These are phyloP conservation scores for Ammopiptanthus mongolicus DNA, from an alignment of 306 rosid genomes.

Conservation along the genomic window DNA sequence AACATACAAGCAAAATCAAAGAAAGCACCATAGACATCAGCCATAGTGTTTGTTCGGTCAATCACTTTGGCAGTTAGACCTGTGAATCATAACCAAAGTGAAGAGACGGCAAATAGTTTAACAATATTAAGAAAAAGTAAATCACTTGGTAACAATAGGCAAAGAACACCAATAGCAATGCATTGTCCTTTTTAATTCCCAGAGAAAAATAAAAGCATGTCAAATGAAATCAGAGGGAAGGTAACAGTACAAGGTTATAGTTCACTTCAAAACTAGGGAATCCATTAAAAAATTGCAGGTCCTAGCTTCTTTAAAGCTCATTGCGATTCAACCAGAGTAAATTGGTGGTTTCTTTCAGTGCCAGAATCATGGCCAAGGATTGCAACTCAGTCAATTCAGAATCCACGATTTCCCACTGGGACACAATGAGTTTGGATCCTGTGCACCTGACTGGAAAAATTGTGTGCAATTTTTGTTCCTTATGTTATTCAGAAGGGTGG, in stretches of 20 bases:
- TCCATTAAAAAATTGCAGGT: neutral
- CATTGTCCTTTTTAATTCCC: neutral
- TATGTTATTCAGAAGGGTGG: neutral
- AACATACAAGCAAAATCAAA: constrained; percentile 74
- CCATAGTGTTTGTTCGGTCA: constrained; percentile 73
- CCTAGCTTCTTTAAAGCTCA: neutral
- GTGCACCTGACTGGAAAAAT: neutral
- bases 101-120: constrained; percentile 6
- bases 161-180: neutral
- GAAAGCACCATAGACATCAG: constrained; percentile 92
- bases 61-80: constrained; percentile 96
- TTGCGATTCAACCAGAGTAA: neutral
- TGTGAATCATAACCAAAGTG: constrained; percentile 31
- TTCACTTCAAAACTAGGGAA: constrained; percentile 6
- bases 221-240: constrained; percentile 6
- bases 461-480: neutral
- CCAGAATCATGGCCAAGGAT: neutral
- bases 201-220: neutral
- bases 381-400: neutral
- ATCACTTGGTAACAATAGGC: neutral
- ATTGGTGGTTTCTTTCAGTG: neutral
- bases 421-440: neutral
- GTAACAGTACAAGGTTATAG: neutral
- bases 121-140: neutral
- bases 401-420: neutral